Evolutionary conservation across 1,284 basidiomycete species (phyloP).

Genomic region (Flammula alnicola): DNA sequence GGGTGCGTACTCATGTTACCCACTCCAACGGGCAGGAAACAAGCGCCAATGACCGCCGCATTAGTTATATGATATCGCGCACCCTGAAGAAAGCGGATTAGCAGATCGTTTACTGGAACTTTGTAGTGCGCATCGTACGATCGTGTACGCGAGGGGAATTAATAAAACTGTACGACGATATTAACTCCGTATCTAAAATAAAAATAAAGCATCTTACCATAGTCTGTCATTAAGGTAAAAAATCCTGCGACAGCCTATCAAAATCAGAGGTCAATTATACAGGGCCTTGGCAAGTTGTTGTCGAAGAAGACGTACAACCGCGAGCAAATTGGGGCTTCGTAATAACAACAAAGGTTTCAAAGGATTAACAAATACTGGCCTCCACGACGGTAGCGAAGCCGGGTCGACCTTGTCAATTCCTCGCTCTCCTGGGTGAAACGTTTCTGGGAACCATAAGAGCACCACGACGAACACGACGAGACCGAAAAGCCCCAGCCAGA

Average conservation of each 20-base stretch:
- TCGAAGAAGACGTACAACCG: no score
- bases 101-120: neutral
- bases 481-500: constrained; percentile 47
- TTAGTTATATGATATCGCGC: constrained; percentile 33
- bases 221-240: constrained; percentile 10
- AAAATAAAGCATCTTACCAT: constrained; percentile 15
- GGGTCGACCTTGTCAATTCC: constrained; percentile 32
- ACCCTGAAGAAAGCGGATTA: constrained; percentile 25
- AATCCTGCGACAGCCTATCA: constrained; percentile 16
- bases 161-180: constrained; percentile 14
- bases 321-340: constrained; percentile 33
- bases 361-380: constrained; percentile 32
- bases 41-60: constrained; percentile 35
- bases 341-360: constrained; percentile 31
- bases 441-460: constrained; percentile 67
- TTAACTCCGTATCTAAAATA: neutral
- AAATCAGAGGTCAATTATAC: constrained; percentile 11
- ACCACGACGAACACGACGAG: constrained; percentile 49
- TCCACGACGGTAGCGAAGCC: constrained; percentile 15
- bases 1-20: constrained; percentile 33
- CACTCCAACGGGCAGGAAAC: constrained; percentile 34
- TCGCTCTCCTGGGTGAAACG: constrained; percentile 41
- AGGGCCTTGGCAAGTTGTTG: no score
- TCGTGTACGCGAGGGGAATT: constrained; percentile 22
- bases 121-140: constrained; percentile 9